phyloP scores from a whole-genome alignment of 495 filamentous ascomycete genomes.

The Geoglossum glabrum region DNA sequence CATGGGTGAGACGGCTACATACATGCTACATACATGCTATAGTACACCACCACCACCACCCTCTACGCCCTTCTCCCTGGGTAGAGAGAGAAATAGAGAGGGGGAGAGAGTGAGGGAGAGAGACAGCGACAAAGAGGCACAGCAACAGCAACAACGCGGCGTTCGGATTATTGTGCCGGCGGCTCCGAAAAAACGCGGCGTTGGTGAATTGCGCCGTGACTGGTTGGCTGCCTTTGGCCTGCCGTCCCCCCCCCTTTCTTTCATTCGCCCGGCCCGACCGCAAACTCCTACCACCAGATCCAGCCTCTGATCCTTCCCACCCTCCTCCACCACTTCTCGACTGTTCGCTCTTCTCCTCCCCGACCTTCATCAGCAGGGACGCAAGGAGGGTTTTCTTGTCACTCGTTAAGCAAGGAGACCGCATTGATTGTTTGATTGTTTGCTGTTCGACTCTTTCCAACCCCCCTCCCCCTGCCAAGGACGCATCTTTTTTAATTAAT shows the following conservation, averaged over 20 bases:
- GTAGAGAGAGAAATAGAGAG: too few relatives aligned
- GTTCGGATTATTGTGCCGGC: too few relatives aligned
- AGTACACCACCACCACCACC: too few relatives aligned
- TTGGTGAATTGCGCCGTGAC: too few relatives aligned
- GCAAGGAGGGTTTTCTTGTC: not conserved
- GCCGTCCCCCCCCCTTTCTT: not conserved
- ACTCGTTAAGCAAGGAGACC: constrained; percentile 1
- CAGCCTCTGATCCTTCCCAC: not conserved
- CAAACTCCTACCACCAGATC: not conserved
- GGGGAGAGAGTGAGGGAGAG: too few relatives aligned
- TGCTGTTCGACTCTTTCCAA: not conserved
- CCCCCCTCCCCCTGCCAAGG: not conserved
- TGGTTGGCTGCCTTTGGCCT: too few relatives aligned
- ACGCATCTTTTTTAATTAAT: not conserved
- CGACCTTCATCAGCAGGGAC: constrained; percentile 1
- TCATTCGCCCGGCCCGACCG: not conserved
- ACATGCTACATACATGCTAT: too few relatives aligned
- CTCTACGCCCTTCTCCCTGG: too few relatives aligned
- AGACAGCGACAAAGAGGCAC: too few relatives aligned
- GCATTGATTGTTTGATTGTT: not conserved
- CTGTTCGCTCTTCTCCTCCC: not conserved
- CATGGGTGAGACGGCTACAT: too few relatives aligned
- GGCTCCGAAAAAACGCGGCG: too few relatives aligned
- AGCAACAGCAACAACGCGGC: too few relatives aligned
- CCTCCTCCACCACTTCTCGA: not conserved